A percentile compares a stretch with the other conserved stretches of the same genome.
phyloP scores from a whole-genome alignment of 1,284 basidiomycete species.

The Veloporphyrellus conicus region DNA sequence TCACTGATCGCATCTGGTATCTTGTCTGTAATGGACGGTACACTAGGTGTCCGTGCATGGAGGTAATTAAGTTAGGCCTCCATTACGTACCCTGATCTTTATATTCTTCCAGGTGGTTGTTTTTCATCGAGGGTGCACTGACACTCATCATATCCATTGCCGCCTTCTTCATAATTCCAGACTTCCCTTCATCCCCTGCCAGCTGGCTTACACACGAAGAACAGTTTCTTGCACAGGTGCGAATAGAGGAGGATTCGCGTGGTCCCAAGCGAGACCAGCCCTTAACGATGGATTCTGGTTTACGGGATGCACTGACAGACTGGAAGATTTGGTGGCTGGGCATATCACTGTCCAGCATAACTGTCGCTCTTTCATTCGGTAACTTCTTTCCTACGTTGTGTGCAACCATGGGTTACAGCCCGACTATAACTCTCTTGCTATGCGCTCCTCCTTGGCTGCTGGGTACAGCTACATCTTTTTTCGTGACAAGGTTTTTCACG shows the following conservation, averaged over 20 bases:
- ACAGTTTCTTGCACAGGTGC: conserved; percentile 48
- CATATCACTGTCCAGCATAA: conserved; percentile 43
- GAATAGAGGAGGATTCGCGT: conserved; percentile 56
- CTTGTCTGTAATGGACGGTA: conserved; percentile 65
- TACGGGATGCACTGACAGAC: conserved; percentile 46
- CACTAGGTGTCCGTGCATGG: conserved; percentile 71
- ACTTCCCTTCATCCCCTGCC: conserved; percentile 48
- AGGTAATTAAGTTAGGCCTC: conserved; percentile 35
- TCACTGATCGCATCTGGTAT: conserved; percentile 72
- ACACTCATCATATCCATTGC: conserved; percentile 45
- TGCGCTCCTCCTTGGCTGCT: conserved; percentile 62
- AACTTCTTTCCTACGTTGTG: conserved; percentile 54
- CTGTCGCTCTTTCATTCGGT: conserved; percentile 53
- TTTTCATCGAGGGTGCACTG: conserved; percentile 39
- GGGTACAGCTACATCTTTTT: conserved; percentile 44
- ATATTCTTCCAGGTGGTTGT: conserved; percentile 17
- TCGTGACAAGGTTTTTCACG: conserved; percentile 34
- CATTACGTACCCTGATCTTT: neutral
- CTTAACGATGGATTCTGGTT: conserved; percentile 3
- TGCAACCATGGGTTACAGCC: conserved; percentile 52
- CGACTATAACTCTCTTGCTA: conserved; percentile 51
- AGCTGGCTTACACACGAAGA: conserved; percentile 47
- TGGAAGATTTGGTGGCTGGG: conserved; percentile 56
- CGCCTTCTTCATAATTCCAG: conserved; percentile 55
- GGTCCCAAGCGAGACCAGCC: conserved; percentile 40